Base-by-base conservation (phyloP, 2,329 filamentous ascomycete genomes). In the Alternaria metachromatica region DNA sequence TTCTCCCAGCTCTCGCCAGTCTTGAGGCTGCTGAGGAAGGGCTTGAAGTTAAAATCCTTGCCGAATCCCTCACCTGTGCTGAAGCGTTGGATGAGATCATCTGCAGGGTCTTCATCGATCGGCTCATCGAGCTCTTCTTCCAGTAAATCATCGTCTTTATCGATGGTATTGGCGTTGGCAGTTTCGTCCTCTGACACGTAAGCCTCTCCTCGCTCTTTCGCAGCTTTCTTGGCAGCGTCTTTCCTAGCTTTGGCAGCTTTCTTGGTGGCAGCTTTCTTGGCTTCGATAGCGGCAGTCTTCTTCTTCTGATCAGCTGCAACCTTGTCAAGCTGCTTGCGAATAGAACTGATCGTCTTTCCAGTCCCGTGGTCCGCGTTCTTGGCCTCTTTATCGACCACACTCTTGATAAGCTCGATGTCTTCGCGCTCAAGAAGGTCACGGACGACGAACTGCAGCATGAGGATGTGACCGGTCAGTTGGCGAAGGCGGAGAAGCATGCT, bases 401-500 rank as follows among this genome's bases (percentile, higher is more conserved):
- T 53, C n/a, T 73, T 76, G 26, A 88, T 80, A 12, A 74, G 76
- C 51, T 83, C 78, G 44, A 86, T 81, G 48, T 86, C 81, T 18
- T 82, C 78, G 2, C 72, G 72, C 51, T 83, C 76, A 1, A 88
- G 74, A 0, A 86, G 70, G 20, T 83, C 78, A 28, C 79, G 76
- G 33, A 88, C 77, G 0, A 82, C 77, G 4, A 76, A 76, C 50
- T 87, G 82, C 0, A 84, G 75, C 44, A 86, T 78, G 1, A 88
- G 78, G 0, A 84, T 70, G 57, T 87, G 85, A 0, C 79, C 80
- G 4, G 82, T 83, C 13, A 87, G 78, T 78, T 87, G 86, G 5
- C 87, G 81, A 0, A 88, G 78, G 9, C 82, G 78, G 1, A 85
- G 70, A 7, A 87, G 72, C 81, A 87, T 82, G 0, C 65, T 67